Percentiles rank a stretch among this genome's conserved stretches.
Conservation (phyloP, 2,329 filamentous ascomycete genomes). For the Laburnicola sp. region DNA sequence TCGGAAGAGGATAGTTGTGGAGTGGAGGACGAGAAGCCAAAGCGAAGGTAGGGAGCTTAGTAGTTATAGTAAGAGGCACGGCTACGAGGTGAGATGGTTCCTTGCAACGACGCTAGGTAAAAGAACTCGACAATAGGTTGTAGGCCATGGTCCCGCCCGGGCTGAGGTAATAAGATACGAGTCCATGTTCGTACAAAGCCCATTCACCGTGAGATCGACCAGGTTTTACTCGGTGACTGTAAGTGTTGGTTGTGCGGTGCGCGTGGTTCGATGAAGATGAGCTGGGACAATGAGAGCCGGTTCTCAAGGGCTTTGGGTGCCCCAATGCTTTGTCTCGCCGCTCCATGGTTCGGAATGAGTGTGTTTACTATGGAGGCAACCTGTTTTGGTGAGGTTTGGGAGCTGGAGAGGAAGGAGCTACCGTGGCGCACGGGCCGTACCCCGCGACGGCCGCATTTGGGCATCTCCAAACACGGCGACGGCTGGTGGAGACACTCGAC, state of each 20-base stretch:
- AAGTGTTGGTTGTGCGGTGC: no score
- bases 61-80: conserved; percentile 1
- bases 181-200: no score
- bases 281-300: not conserved
- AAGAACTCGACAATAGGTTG: not conserved
- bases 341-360: no score
- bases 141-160: not conserved
- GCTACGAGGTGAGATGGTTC: not conserved
- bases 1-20: not conserved
- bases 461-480: conserved; percentile 8
- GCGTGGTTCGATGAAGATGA: not conserved
- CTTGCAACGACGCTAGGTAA: not conserved
- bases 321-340: no score
- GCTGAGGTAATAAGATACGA: not conserved
- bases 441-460: conserved; percentile 3
- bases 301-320: no score
- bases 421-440: conserved; percentile 5
- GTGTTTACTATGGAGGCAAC: not conserved
- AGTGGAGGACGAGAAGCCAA: not conserved
- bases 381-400: not conserved
- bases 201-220: no score
- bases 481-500: conserved; percentile 14
- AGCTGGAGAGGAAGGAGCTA: not conserved
- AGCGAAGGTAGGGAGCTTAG: not conserved
- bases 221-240: no score